Percentiles rank a stretch among this genome's conserved stretches.
Conservation (phyloP, 2,329 filamentous ascomycete genomes). For the Penicillium sp. region DNA sequence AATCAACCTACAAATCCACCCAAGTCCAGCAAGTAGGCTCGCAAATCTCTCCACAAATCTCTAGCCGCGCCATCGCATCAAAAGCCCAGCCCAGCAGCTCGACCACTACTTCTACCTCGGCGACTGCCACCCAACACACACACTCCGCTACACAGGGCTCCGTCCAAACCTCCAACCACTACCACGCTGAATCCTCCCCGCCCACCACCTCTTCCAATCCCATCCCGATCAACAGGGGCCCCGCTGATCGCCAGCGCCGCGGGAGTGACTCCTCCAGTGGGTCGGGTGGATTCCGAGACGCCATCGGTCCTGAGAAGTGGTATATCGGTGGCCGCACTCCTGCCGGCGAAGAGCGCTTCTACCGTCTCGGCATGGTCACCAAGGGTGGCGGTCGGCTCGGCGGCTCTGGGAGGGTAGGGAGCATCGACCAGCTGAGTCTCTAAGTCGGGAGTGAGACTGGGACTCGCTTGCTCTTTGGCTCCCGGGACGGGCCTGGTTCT, state of each 20-base stretch:
- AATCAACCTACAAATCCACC: conserved; percentile 62
- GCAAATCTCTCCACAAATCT: conserved; percentile 38
- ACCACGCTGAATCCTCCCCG: conserved; percentile 40
- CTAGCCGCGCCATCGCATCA: conserved; percentile 50
- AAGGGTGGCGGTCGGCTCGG: conserved; percentile 46
- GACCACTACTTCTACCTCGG: conserved; percentile 32
- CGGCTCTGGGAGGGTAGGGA: conserved; percentile 46
- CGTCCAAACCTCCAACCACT: conserved; percentile 38
- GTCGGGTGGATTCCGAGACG: conserved; percentile 51
- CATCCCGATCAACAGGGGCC: conserved; percentile 39
- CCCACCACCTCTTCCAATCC: conserved; percentile 40
- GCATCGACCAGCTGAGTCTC: conserved; percentile 53
- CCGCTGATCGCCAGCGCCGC: conserved; percentile 43
- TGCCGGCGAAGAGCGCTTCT: conserved; percentile 52
- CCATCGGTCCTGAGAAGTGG: conserved; percentile 52
- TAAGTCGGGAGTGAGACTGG: conserved; percentile 24
- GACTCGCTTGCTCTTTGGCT: neutral
- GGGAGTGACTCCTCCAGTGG: conserved; percentile 52
- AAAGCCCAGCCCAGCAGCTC: conserved; percentile 38
- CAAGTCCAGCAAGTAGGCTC: conserved; percentile 36
- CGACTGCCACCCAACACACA: conserved; percentile 3
- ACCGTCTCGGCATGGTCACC: conserved; percentile 51
- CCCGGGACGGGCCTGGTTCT: neutral
- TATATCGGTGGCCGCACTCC: conserved; percentile 53
- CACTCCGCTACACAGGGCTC: conserved; percentile 21